phyloP scores from a whole-genome alignment of 768 basidiomycete genomes.

The Chalciporus piperatus region DNA sequence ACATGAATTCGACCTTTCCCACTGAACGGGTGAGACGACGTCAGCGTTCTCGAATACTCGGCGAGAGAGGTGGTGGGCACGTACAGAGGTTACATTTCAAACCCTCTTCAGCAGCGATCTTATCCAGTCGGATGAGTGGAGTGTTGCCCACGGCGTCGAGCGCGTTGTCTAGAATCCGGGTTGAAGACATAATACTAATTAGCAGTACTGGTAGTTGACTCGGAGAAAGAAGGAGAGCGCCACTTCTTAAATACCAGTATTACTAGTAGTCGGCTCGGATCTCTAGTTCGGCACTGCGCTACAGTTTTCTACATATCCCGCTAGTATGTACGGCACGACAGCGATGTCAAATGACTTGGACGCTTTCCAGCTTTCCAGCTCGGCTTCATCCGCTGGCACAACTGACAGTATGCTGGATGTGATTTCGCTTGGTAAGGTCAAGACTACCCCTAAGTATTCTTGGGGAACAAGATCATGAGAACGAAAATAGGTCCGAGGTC shows the following conservation, averaged over 20 bases:
- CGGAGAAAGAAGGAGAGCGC: too few relatives aligned
- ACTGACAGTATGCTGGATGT: too few relatives aligned
- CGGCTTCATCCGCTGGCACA: too few relatives aligned
- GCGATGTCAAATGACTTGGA: too few relatives aligned
- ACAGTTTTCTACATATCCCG: too few relatives aligned
- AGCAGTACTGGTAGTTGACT: too few relatives aligned
- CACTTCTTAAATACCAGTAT: neutral
- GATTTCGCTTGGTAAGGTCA: too few relatives aligned
- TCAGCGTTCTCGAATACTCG: neutral
- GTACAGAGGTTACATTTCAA: conserved; percentile 87
- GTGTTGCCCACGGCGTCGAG: conserved; percentile 89
- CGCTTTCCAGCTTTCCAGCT: too few relatives aligned
- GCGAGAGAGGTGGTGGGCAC: conserved; percentile 28
- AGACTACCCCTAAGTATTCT: too few relatives aligned
- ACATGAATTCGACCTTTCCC: conserved; percentile 87
- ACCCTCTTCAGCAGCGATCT: conserved; percentile 68
- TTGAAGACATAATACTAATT: conserved; percentile 25
- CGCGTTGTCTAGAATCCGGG: conserved; percentile 68
- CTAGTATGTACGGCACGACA: too few relatives aligned
- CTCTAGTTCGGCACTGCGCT: neutral
- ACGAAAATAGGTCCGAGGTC: too few relatives aligned
- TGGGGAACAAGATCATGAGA: too few relatives aligned
- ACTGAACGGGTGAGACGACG: conserved; percentile 42
- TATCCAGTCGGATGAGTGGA: conserved; percentile 83
- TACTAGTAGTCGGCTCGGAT: conserved; percentile 13